phyloP scores from a whole-genome alignment of 805 yeast genomes.

The Ascoidea asiatica region DNA sequence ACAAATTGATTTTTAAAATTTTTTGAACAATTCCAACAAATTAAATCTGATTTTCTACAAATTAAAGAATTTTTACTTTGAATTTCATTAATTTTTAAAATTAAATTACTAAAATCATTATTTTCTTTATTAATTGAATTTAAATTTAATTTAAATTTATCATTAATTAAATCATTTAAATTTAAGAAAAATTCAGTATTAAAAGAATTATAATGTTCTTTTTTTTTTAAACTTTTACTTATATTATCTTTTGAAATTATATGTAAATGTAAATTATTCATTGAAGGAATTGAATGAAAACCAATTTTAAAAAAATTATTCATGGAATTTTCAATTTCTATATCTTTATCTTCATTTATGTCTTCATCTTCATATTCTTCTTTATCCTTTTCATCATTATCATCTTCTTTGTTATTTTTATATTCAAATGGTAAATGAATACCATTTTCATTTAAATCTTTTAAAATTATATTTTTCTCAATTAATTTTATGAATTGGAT shows the following conservation, averaged over 20 bases:
- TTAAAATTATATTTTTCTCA: background rate
- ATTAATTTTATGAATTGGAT: background rate
- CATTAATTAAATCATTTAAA: slow-evolving; percentile 34
- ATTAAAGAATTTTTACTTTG: slow-evolving; percentile 15
- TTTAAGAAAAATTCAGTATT: slow-evolving; percentile 49
- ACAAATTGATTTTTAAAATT: slow-evolving; percentile 30
- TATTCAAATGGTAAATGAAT: slow-evolving; percentile 65
- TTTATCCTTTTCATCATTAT: slow-evolving; percentile 13
- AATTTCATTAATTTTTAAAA: slow-evolving; percentile 20
- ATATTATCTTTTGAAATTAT: slow-evolving; percentile 52
- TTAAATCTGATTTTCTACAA: slow-evolving; percentile 22
- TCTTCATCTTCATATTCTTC: slow-evolving; percentile 10
- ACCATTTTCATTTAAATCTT: slow-evolving; percentile 18
- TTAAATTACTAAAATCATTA: slow-evolving; percentile 13
- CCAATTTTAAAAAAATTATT: slow-evolving; percentile 26
- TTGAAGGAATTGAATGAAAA: slow-evolving; percentile 58
- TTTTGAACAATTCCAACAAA: slow-evolving; percentile 27
- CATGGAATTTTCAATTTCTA: background rate
- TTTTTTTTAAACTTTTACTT: slow-evolving; percentile 40
- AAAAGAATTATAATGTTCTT: slow-evolving; percentile 61
- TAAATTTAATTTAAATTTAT: too few relatives aligned
- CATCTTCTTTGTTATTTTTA: slow-evolving; percentile 17
- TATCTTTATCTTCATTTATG: background rate
- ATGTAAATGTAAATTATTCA: slow-evolving; percentile 61
- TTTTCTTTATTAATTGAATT: slow-evolving; percentile 27